Percentiles rank a stretch among this genome's conserved stretches.
Conservation (phyloP, 305 asterid genomes). For the Petunia hybrid region DNA sequence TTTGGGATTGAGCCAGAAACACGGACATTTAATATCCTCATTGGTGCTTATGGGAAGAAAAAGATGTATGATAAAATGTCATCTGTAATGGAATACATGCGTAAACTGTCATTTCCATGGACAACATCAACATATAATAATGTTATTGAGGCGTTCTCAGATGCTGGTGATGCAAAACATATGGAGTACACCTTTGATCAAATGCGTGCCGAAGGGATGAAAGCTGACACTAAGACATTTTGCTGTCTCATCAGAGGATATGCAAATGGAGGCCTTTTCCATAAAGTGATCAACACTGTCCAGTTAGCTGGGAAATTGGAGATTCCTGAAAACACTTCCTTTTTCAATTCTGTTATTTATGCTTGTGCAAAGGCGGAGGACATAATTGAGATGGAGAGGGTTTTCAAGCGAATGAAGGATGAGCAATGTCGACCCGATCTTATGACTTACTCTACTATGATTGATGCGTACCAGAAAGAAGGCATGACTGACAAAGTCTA, state of each 20-base stretch:
- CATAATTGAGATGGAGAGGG: constrained; percentile 91
- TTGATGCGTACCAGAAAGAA: constrained; percentile 77
- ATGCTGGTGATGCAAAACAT: constrained; percentile 76
- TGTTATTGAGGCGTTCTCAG: constrained; percentile 89
- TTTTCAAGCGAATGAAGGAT: constrained; percentile 85
- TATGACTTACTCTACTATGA: constrained; percentile 72
- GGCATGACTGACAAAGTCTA: constrained; percentile 82
- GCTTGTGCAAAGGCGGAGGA: constrained; percentile 91
- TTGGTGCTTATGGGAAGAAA: constrained; percentile 91
- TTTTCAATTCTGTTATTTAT: constrained; percentile 76
- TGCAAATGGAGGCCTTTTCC: constrained; percentile 82
- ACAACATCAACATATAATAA: constrained; percentile 90
- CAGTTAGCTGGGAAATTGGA: constrained; percentile 81
- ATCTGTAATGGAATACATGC: constrained; percentile 94
- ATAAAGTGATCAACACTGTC: constrained; percentile 77
- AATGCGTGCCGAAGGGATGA: constrained; percentile 83
- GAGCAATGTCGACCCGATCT: constrained; percentile 68
- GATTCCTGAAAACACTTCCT: constrained; percentile 83
- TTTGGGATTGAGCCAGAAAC: constrained; percentile 93
- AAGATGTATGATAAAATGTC: constrained; percentile 92
- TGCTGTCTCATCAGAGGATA: constrained; percentile 90
- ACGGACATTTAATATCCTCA: constrained; percentile 81
- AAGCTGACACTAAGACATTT: constrained; percentile 87
- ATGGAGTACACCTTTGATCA: constrained; percentile 88
- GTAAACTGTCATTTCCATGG: constrained; percentile 86